These are phyloP conservation scores for sorghum (Sorghum bicolor) DNA, from an alignment of 176 grass and related monocot species.

Conservation along the genomic window Sorghum_bicolor_NCBIv3 NC_012877.2:898001-898500, in stretches of 20 bases:
- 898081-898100: constrained; percentile 93
- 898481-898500: no score
- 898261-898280: constrained; percentile 88
- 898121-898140: constrained; percentile 86
- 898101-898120: constrained; percentile 84
- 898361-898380: constrained; percentile 65
- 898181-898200: constrained; percentile 11
- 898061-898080: constrained; percentile 97
- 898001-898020: background rate
- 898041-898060: constrained; percentile 75
- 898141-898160: constrained; percentile 95
- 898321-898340: constrained; percentile 71
- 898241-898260: constrained; percentile 77
- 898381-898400: background rate
- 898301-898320: constrained; percentile 69
- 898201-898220: constrained; percentile 29
- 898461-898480: no score
- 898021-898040: constrained; percentile 41
- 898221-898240: background rate
- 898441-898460: background rate
- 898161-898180: constrained; percentile 73
- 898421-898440: background rate
- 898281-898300: constrained; percentile 99
- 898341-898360: constrained; percentile 90
- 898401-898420: background rate